These are phyloP conservation scores for Saturnispora hagleri DNA, from an alignment of 805 yeast species.

Conservation along the genomic window DNA sequence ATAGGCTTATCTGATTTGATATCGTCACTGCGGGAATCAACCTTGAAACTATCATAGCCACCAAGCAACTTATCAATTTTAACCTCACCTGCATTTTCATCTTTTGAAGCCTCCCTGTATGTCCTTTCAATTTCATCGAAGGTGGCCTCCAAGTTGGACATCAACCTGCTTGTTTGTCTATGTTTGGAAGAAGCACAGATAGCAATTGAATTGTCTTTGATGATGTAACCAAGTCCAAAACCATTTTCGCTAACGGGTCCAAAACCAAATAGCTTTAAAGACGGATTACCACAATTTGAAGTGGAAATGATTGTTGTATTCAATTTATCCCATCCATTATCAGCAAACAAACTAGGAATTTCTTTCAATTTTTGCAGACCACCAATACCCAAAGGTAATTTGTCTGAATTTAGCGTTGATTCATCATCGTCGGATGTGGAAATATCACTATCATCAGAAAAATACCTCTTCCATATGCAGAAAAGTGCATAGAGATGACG, in stretches of 20 bases:
- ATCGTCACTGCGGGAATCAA: slow-evolving; percentile 42
- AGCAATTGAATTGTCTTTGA: slow-evolving; percentile 69
- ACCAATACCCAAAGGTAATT: slow-evolving; percentile 19
- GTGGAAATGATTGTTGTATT: slow-evolving; percentile 76
- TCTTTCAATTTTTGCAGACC: slow-evolving; percentile 23
- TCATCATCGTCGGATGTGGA: slow-evolving; percentile 19
- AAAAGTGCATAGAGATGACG: slow-evolving; percentile 82
- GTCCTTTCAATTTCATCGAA: slow-evolving; percentile 48
- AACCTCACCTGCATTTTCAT: slow-evolving; percentile 12
- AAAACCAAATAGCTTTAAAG: slow-evolving; percentile 78
- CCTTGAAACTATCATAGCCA: slow-evolving; percentile 82
- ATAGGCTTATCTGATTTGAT: slow-evolving; percentile 33
- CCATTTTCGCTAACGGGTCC: slow-evolving; percentile 90
- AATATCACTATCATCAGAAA: slow-evolving; percentile 11
- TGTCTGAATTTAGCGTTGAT: slow-evolving; percentile 24
- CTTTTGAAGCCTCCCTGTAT: slow-evolving; percentile 28
- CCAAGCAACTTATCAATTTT: slow-evolving; percentile 42
- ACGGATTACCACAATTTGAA: slow-evolving; percentile 88
- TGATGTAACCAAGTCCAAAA: slow-evolving; percentile 86
- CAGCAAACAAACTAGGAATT: slow-evolving; percentile 72
- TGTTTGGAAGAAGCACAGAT: slow-evolving; percentile 81
- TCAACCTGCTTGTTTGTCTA: slow-evolving; percentile 75
- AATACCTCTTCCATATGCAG: slow-evolving; percentile 74
- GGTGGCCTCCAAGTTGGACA: slow-evolving; percentile 57
- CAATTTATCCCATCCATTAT: slow-evolving; percentile 79